Conservation (phyloP, 805 yeast genomes). For the Tetrapisispora namnaoensis region DNA sequence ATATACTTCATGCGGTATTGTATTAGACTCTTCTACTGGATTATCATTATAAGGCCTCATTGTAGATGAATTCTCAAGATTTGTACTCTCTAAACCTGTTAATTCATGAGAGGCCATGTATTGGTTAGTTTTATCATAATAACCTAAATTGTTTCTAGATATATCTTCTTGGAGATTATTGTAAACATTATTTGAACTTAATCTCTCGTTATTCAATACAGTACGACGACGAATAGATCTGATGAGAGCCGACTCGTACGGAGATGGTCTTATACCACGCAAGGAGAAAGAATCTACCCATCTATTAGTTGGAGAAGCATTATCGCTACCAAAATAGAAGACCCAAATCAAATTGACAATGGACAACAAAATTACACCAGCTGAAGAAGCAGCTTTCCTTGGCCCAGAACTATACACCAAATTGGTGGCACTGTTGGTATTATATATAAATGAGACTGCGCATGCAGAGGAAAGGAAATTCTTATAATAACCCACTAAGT, state of each 20-base stretch:
- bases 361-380: slow-evolving; percentile 78
- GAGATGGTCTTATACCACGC: slow-evolving; percentile 36
- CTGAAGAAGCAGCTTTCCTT: slow-evolving; percentile 75
- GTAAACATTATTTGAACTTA: not conserved
- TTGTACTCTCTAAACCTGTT: slow-evolving; percentile 51
- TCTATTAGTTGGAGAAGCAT: slow-evolving; percentile 76
- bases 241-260: slow-evolving; percentile 19
- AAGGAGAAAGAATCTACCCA: slow-evolving; percentile 76
- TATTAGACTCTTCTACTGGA: not conserved
- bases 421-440: slow-evolving; percentile 73
- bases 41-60: not conserved
- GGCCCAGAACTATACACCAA: slow-evolving; percentile 62
- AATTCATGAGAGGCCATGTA: slow-evolving; percentile 44
- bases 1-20: too few relatives aligned
- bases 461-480: slow-evolving; percentile 32
- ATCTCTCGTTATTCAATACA: not conserved
- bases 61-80: slow-evolving; percentile 9
- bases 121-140: not conserved
- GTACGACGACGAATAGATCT: slow-evolving; percentile 20
- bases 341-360: slow-evolving; percentile 81
- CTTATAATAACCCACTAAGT: slow-evolving; percentile 62
- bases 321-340: slow-evolving; percentile 82
- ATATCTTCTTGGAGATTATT: slow-evolving; percentile 5
- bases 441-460: slow-evolving; percentile 71
- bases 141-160: not conserved